Conservation (phyloP, 192 early-diverging fungal genomes). For the Jimgerdemannia flammicorona region DNA sequence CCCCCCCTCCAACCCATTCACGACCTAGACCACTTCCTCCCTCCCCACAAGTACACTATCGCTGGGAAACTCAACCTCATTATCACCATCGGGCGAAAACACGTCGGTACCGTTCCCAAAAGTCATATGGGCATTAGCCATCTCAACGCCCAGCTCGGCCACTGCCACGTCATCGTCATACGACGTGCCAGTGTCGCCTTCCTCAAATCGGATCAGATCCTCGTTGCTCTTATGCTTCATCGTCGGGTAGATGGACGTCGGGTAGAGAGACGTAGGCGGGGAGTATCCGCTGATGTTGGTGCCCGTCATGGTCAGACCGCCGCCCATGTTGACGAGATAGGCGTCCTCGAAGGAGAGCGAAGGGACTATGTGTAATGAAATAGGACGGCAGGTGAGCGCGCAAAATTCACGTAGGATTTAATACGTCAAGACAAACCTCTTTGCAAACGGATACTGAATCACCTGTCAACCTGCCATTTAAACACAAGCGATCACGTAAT, state of each 20-base stretch:
- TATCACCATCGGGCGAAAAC: conserved; percentile 57
- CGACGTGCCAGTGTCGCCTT: no score
- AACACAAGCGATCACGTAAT: background rate
- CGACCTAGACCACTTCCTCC: background rate
- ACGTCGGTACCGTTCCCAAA: conserved; percentile 10
- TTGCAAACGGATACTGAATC: background rate
- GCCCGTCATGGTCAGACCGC: conserved; percentile 8
- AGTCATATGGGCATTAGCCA: background rate
- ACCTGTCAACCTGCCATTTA: background rate
- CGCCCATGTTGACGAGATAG: conserved; percentile 41
- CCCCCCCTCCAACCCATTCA: background rate
- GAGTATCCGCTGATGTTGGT: background rate
- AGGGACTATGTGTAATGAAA: conserved; percentile 6
- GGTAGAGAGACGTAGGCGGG: background rate
- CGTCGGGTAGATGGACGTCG: background rate
- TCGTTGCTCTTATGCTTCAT: background rate
- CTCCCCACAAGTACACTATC: conserved; percentile 20
- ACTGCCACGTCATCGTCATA: background rate
- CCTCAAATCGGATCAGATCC: no score
- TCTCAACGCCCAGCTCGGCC: background rate
- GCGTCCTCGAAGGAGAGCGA: conserved; percentile 60
- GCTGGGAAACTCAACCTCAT: conserved; percentile 42
- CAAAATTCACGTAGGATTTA: background rate
- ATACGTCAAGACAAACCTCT: background rate
- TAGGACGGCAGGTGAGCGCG: background rate